Evolutionary conservation across 352 stramenopile species (phyloP), one percentile per base, ranked within the genome.

Genomic region (Globisporangium emineosum): DNA sequence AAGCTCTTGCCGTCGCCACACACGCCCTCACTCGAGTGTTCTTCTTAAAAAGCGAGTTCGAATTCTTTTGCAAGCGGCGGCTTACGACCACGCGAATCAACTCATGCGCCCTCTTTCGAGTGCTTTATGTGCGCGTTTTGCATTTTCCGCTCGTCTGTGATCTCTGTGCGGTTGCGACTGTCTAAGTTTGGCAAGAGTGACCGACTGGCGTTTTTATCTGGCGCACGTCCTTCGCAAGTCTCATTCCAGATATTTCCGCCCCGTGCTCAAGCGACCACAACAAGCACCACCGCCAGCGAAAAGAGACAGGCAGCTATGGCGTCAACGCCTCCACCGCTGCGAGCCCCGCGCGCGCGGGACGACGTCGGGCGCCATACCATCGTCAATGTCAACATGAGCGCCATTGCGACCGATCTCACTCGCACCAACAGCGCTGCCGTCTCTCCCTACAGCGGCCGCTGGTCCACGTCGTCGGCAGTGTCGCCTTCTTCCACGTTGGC

Each of bases 181-280:
- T 43, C 37, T 43, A 43, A 43, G 37, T 43, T 43, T 43, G 32
- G 37, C 17, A n/a, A 15, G 1, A 10, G 40, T 8, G 35, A 2
- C 12, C 40, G 40, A 45, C 40, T 45, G 40, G 40, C 40, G 15
- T 45, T 45, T 43, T 45, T 45, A 21, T 21, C 15, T 45, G 40
- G 17, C 19, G 17, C 40, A 17, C 15, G 10, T 43, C 37, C n/a
- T 12, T 42, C 76, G n/a, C n/a, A n/a, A n/a, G n/a, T n/a, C 50
- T 72, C 54, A 75, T 78, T 65, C 68, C 72, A 40, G 55, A 80
- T 47, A 52, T 79, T 30, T 47, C 30, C 29, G 60, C 54, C 19
- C 10, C 64, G 47, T 67, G 69, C 30, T 30, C 56, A 52, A 56
- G 6, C n/a, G n/a, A n/a, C n/a, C n/a, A 5, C 47, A 29, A 21